Evolutionary conservation across 2,329 filamentous ascomycete genomes (phyloP), one percentile per base, ranked within the genome.

Genomic region (Xylariaceae sp.): DNA sequence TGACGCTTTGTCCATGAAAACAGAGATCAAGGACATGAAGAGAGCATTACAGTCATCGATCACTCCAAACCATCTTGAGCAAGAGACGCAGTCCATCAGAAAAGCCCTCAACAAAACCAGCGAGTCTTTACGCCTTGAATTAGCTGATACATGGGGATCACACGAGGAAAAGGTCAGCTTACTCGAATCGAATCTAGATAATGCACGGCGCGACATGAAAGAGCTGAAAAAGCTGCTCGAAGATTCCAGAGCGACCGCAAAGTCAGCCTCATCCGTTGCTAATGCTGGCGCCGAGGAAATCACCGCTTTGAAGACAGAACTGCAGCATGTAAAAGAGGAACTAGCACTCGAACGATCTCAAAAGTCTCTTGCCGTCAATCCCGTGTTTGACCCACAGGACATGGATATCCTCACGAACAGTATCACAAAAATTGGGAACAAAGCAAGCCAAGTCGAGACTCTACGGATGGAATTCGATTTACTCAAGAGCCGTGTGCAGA

Each of bases 401-500:
- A 63, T 75, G 9, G 72, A 75, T 44, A 72, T 75, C 9, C 65
- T 75, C 29, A 67, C 71, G 1, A 69, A 57, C 49, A 73, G 62
- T 51, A 70, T 74, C 26, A 66, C 71, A 34, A 73, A 69, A 51
- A 70, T 74, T 22, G 66, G 69, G 13, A 66, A 68, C 55, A 66
- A 68, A 34, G 70, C 71, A 19, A 72, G 65, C 50, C 69, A 72
- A 47, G 65, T 75, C 9, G 72, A 75, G 49, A 68, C 64, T 7
- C 59, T 75, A 19, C 70, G 72, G 58, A 75, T 74, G 71, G 73
- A 75, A 53, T 66, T 74, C 40, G 67, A 73, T 39, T 64, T 76
- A 2, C 65, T 74, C 50, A 72, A 71, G 55, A 66, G 67, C 4
- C 63, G 71, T 7, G 51, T 74, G 4, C 67, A 71, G 49, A 63